These are phyloP conservation scores for Microdochium bolleyi DNA, from an alignment of 2,329 filamentous ascomycete species.

Conservation along the genomic window DNA sequence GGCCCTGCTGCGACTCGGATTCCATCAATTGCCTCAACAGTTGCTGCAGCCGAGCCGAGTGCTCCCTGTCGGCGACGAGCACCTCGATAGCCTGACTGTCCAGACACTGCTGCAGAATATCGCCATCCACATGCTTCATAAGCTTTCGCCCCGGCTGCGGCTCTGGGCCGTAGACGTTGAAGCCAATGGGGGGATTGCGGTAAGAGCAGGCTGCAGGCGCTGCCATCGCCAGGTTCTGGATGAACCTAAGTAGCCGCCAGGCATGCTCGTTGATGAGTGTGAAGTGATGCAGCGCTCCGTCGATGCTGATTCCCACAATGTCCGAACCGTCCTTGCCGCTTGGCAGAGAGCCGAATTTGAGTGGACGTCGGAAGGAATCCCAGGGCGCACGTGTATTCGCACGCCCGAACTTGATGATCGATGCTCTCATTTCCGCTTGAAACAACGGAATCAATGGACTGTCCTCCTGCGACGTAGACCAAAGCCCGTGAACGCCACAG, in stretches of 20 bases:
- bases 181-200: constrained; percentile 14
- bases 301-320: constrained; percentile 57
- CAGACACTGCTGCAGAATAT: constrained; percentile 50
- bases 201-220: constrained; percentile 42
- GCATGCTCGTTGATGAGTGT: constrained; percentile 53
- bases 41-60: background rate
- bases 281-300: constrained; percentile 65
- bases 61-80: constrained; percentile 18
- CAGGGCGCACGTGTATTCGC: constrained; percentile 46
- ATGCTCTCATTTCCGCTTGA: constrained; percentile 45
- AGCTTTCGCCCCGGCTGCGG: constrained; percentile 29
- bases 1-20: background rate
- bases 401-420: constrained; percentile 47
- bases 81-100: constrained; percentile 34
- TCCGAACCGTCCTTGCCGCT: constrained; percentile 37
- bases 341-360: constrained; percentile 32
- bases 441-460: constrained; percentile 40
- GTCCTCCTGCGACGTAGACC: constrained; percentile 35
- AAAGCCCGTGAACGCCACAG: constrained; percentile 39
- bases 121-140: constrained; percentile 60
- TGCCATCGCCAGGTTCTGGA: constrained; percentile 59
- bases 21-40: background rate
- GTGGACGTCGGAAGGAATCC: constrained; percentile 24
- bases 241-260: constrained; percentile 62
- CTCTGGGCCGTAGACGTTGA: constrained; percentile 21